Evolutionary conservation across 1,139 yeast genomes (phyloP), one percentile per base, ranked within the genome.

Genomic region (Lodderomyces parapsilosis): DNA sequence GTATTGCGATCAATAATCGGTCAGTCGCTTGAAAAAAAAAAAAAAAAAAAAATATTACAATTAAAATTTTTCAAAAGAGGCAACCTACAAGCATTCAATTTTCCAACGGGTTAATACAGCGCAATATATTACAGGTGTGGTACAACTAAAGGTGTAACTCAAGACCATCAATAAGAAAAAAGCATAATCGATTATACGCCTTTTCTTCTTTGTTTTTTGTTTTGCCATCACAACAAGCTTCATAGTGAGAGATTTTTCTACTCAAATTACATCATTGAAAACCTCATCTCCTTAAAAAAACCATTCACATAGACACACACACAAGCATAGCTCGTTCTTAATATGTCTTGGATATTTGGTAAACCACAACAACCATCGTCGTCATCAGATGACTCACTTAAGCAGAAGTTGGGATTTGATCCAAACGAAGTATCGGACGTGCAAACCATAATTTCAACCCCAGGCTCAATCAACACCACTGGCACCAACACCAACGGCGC

Each of bases 341-440:
- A 8, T 6, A 82, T 81, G 87, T 81, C 87, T 55, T 84, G 90
- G 89, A 63, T 83, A 60, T 82, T 83, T 57, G 88, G 89, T 50
- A 73, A 68, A 42, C 48, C 53, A 37, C 32, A 31, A 31, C 35
- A 18, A 27, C 10, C n/a, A 10, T 57, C 64, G 46, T 14, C 45
- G 46, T 14, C 45, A 15, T 42, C 41, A 15, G 46, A 49, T 18
- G 44, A 49, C 15, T 62, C 66, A 44, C 62, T 59, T 49, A 67
- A 66, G 52, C 63, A 68, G 45, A 58, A 69, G 30, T 70, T 81
- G 38, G 87, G 87, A 9, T 83, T 85, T 59, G 93, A 85, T 61
- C 86, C 90, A 36, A 63, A 76, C 32, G 76, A 81, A 50, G 81
- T 83, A 33, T 63, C 81, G 20, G 87, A 83, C 59, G 87, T 85